Evolutionary conservation across 306 rosid species (phyloP).

Genomic region (Leucaena leucocephala): DNA sequence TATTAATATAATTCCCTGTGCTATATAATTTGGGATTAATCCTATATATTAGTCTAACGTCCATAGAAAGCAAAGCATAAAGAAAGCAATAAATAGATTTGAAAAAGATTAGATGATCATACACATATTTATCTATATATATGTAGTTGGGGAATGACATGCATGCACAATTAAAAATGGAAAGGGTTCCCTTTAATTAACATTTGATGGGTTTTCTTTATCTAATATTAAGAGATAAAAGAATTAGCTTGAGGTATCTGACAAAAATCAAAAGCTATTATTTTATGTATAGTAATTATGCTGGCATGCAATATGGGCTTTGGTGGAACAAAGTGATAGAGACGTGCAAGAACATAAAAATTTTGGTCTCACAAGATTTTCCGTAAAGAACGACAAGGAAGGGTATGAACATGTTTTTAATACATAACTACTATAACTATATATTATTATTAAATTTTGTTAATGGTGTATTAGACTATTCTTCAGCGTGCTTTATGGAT

Average conservation of each 20-base stretch:
- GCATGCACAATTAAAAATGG: conserved; percentile 49
- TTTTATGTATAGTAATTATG: conserved; percentile 48
- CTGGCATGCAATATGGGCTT: conserved; percentile 54
- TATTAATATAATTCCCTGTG: not conserved
- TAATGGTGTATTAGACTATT: conserved; percentile 41
- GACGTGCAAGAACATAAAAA: conserved; percentile 69
- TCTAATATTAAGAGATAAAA: conserved; percentile 4
- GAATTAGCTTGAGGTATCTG: conserved; percentile 27
- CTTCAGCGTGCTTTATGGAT: conserved; percentile 82
- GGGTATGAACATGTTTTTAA: not conserved
- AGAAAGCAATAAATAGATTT: conserved; percentile 32
- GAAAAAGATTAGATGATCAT: not conserved
- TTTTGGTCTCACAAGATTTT: conserved; percentile 38
- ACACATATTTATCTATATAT: not conserved
- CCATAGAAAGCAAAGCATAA: not conserved
- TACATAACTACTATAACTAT: not conserved
- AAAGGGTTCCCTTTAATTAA: not conserved
- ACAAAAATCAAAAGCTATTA: conserved; percentile 43
- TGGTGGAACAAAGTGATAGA: conserved; percentile 75
- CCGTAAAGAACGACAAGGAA: conserved; percentile 23
- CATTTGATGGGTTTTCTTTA: conserved; percentile 22
- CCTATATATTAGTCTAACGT: not conserved
- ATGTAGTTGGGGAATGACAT: conserved; percentile 43
- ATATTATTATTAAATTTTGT: not conserved
- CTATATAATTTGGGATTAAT: not conserved